These are phyloP conservation scores for Gossypium raimondii DNA, from an alignment of 345 rosid genomes.

Conservation along the genomic window DNA sequence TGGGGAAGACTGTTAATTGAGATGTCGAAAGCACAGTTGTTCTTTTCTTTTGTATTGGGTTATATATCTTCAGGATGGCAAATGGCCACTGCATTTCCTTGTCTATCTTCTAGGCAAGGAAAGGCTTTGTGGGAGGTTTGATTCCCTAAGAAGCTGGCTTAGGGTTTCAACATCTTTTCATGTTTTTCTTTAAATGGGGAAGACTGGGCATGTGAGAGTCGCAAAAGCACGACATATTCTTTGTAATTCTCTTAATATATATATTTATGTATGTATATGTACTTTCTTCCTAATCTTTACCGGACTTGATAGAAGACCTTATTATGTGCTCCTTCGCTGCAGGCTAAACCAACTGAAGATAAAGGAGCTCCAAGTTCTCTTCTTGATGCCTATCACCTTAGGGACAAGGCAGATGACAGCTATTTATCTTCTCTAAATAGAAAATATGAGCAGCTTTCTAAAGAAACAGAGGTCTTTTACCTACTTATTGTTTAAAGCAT, in stretches of 20 bases:
- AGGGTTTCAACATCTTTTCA: background rate
- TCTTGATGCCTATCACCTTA: conserved; percentile 69
- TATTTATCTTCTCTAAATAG: conserved; percentile 17
- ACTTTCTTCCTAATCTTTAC: background rate
- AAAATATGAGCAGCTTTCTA: conserved; percentile 21
- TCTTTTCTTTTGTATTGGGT: background rate
- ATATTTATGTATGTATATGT: background rate
- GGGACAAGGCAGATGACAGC: conserved; percentile 39
- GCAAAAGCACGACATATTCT: background rate
- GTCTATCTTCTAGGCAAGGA: background rate
- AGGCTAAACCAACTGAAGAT: conserved; percentile 37
- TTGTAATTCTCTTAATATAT: background rate
- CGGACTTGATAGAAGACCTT: background rate
- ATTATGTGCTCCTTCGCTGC: conserved; percentile 19
- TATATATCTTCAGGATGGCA: background rate
- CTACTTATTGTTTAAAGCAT: conserved; percentile 5
- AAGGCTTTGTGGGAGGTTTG: background rate
- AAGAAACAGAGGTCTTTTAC: conserved; percentile 43
- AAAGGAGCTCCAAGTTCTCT: conserved; percentile 44
- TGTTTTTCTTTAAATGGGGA: conserved; percentile 1
- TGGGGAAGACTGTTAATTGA: background rate
- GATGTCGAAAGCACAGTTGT: background rate
- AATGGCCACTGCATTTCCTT: background rate
- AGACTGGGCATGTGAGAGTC: background rate
- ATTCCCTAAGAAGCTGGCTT: background rate